phyloP scores from a whole-genome alignment of 192 early-diverging fungal species.

The Coemansia sp. region DNA sequence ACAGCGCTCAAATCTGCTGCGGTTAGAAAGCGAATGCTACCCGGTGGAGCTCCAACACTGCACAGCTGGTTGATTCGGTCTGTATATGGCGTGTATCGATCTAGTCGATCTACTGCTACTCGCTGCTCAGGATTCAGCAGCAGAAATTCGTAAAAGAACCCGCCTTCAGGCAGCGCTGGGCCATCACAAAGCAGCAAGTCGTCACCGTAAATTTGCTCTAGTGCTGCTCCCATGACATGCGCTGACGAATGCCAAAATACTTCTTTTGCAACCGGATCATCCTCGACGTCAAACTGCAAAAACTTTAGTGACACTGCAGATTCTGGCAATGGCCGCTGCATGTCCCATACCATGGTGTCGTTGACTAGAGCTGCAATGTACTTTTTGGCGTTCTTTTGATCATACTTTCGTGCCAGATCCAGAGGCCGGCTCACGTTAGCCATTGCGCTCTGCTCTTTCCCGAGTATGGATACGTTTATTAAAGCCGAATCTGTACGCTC shows the following conservation, averaged over 20 bases:
- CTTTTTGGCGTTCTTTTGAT: slow-evolving; percentile 51
- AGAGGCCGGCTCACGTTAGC: slow-evolving; percentile 43
- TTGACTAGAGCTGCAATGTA: slow-evolving; percentile 55
- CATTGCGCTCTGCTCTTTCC: slow-evolving; percentile 1
- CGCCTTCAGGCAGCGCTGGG: slow-evolving; percentile 64
- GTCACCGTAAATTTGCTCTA: slow-evolving; percentile 70
- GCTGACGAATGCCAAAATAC: slow-evolving; percentile 71
- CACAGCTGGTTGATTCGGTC: slow-evolving; percentile 34
- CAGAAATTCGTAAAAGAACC: slow-evolving; percentile 80
- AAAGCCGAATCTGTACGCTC: not conserved
- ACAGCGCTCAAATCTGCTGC: slow-evolving; percentile 58
- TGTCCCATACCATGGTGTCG: slow-evolving; percentile 52
- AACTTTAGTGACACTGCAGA: slow-evolving; percentile 33
- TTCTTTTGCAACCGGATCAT: slow-evolving; percentile 40
- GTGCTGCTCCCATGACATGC: slow-evolving; percentile 70
- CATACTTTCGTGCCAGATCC: slow-evolving; percentile 54
- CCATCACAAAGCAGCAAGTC: slow-evolving; percentile 68
- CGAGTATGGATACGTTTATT: not conserved
- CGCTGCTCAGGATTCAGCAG: slow-evolving; percentile 44
- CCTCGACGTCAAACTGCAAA: slow-evolving; percentile 43
- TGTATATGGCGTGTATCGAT: slow-evolving; percentile 9
- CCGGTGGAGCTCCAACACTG: slow-evolving; percentile 5
- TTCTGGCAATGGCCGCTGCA: slow-evolving; percentile 53
- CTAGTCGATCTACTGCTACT: slow-evolving; percentile 11
- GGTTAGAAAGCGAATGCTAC: slow-evolving; percentile 48